Conservation (phyloP, 2,329 filamentous ascomycete species). For the Paecilomyces dactylethromorphus region DNA sequence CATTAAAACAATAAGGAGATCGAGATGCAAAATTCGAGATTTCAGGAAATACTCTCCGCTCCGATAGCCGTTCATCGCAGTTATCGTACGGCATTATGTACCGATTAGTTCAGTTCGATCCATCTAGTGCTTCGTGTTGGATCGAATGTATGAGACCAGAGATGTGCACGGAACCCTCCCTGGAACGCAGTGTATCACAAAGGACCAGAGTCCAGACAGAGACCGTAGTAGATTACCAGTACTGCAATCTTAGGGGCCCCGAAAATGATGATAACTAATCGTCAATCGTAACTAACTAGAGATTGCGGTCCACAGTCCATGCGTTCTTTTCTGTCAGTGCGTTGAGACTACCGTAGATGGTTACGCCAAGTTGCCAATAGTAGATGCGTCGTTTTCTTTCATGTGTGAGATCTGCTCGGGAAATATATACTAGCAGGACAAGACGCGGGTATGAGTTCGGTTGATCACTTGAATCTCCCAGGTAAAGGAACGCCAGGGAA, state of each 20-base stretch:
- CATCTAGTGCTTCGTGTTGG: not conserved
- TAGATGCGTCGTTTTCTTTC: not conserved
- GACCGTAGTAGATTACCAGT: no score
- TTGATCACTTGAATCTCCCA: not conserved
- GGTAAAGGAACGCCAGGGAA: not conserved
- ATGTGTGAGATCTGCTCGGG: not conserved
- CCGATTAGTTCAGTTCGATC: not conserved
- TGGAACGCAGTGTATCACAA: not conserved
- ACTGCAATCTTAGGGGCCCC: no score
- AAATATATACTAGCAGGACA: not conserved
- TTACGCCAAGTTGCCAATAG: not conserved
- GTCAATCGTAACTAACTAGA: not conserved
- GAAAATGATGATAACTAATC: not conserved
- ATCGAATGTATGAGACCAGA: not conserved
- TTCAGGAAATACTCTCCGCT: not conserved
- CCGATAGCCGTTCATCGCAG: not conserved
- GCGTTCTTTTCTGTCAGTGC: not conserved
- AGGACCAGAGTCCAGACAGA: not conserved
- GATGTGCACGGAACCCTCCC: not conserved
- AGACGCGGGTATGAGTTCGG: not conserved
- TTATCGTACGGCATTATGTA: not conserved
- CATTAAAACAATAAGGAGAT: not conserved
- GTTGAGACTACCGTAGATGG: not conserved
- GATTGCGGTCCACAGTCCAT: not conserved
- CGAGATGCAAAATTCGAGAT: not conserved